A percentile compares a stretch with the other conserved stretches of the same genome.
phyloP scores from a whole-genome alignment of 768 basidiomycete species.

The Steccherinum ochraceum region DNA sequence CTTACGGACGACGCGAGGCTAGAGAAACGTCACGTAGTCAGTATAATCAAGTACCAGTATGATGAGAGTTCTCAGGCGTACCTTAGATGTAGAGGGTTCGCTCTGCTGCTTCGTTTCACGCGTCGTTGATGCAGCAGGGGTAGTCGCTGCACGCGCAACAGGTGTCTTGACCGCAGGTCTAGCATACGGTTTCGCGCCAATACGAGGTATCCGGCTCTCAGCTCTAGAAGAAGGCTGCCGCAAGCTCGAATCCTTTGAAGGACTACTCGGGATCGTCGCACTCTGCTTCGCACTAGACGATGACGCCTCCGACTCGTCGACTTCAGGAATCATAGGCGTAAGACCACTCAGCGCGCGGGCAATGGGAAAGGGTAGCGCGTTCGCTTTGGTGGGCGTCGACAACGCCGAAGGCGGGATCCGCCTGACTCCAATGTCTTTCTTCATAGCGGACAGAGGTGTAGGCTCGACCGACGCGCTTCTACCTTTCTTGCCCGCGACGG shows the following conservation, averaged over 20 bases:
- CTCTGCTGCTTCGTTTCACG: no score
- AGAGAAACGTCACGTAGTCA: no score
- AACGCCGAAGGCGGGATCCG: constrained; percentile 11
- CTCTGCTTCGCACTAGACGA: constrained; percentile 3
- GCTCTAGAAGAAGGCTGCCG: constrained; percentile 23
- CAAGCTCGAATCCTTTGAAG: constrained; percentile 14
- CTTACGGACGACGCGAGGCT: not conserved
- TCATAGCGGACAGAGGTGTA: constrained; percentile 10
- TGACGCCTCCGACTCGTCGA: constrained; percentile 12
- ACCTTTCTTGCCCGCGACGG: constrained; percentile 12
- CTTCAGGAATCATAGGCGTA: constrained; percentile 16
- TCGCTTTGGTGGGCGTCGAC: not conserved
- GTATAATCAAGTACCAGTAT: no score
- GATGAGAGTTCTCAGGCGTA: no score
- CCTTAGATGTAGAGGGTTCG: no score
- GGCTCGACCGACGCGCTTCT: constrained; percentile 33
- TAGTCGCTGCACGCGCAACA: constrained; percentile 4
- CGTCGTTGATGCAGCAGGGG: constrained; percentile 1
- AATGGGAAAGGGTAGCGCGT: constrained; percentile 10
- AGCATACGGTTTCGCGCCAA: constrained; percentile 27
- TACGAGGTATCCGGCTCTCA: constrained; percentile 28
- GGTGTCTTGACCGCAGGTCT: constrained; percentile 12
- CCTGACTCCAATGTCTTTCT: constrained; percentile 7
- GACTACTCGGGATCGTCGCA: constrained; percentile 1
- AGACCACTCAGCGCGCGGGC: constrained; percentile 1